A percentile compares a stretch with the other conserved stretches of the same genome.
phyloP scores from a whole-genome alignment of 768 basidiomycete genomes.

The Phaeolepiota aurea region DNA sequence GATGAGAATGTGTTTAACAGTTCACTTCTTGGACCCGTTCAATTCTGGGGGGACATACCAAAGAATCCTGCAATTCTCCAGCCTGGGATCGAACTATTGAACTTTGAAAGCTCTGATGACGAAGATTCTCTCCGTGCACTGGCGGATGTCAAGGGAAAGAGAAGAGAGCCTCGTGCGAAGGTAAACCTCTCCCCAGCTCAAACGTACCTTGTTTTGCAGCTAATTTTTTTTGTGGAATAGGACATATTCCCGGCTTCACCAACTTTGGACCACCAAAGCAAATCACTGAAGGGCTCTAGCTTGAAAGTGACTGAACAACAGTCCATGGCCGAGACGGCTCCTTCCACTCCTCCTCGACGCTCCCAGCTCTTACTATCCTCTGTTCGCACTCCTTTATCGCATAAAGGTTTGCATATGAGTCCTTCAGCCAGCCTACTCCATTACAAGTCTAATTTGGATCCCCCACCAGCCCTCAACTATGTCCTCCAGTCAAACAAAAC shows the following conservation, averaged over 20 bases:
- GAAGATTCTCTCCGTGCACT: slow-evolving; percentile 20
- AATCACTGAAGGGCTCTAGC: slow-evolving; percentile 8
- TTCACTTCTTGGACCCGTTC: slow-evolving; percentile 31
- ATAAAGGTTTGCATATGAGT: slow-evolving; percentile 63
- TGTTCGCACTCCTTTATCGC: slow-evolving; percentile 57
- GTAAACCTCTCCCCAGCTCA: slow-evolving; percentile 11
- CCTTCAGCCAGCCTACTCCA: slow-evolving; percentile 57
- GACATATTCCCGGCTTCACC: slow-evolving; percentile 41
- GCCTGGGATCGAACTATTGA: slow-evolving; percentile 31
- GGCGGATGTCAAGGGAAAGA: slow-evolving; percentile 18
- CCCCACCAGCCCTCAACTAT: slow-evolving; percentile 36
- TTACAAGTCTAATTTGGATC: slow-evolving; percentile 63
- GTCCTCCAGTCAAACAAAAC: slow-evolving; percentile 13
- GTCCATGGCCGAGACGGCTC: slow-evolving; percentile 17
- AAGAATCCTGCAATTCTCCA: slow-evolving; percentile 20
- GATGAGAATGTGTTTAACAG: slow-evolving; percentile 26
- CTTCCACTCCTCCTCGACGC: slow-evolving; percentile 30
- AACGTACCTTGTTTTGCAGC: slow-evolving; percentile 1
- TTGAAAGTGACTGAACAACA: slow-evolving; percentile 1
- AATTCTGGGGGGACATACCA: slow-evolving; percentile 32
- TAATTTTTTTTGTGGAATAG: too few relatives aligned
- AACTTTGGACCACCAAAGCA: slow-evolving; percentile 28
- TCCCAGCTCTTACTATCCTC: slow-evolving; percentile 40
- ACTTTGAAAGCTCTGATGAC: slow-evolving; percentile 18
- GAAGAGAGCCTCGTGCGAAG: slow-evolving; percentile 16